Conservation (phyloP, 1,284 basidiomycete species). For the Athelia sp. region DNA sequence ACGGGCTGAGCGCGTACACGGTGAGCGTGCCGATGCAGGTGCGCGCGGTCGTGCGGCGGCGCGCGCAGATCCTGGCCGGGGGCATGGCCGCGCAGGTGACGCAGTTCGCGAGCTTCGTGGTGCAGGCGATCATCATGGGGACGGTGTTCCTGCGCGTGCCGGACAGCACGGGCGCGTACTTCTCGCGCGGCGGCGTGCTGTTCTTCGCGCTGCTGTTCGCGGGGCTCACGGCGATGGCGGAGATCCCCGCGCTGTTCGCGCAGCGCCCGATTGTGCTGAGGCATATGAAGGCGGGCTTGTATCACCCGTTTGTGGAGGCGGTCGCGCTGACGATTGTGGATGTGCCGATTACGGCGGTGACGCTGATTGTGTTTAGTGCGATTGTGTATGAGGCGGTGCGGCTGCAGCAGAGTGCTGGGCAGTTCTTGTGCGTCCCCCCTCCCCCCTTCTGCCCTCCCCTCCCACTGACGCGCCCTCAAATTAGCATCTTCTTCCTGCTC, state of each 20-base stretch:
- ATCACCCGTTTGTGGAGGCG: conserved; percentile 63
- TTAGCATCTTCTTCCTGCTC: conserved; percentile 43
- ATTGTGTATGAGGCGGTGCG: conserved; percentile 66
- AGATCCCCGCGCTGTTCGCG: conserved; percentile 68
- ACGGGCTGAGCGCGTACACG: background rate
- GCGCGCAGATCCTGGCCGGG: conserved; percentile 7
- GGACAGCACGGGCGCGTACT: conserved; percentile 55
- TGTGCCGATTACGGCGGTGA: conserved; percentile 57
- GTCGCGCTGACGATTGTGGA: conserved; percentile 70
- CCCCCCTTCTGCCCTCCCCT: background rate
- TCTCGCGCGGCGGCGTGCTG: conserved; percentile 64
- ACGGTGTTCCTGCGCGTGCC: conserved; percentile 58
- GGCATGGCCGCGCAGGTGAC: conserved; percentile 28
- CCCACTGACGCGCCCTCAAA: background rate
- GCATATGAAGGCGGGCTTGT: conserved; percentile 54
- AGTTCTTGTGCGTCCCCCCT: conserved; percentile 49
- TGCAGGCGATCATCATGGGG: conserved; percentile 60
- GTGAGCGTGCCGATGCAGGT: conserved; percentile 14
- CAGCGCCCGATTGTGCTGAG: conserved; percentile 71
- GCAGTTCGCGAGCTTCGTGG: conserved; percentile 31
- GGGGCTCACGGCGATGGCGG: conserved; percentile 45
- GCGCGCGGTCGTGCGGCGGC: conserved; percentile 6
- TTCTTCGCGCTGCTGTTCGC: conserved; percentile 30
- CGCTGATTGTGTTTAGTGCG: conserved; percentile 43
- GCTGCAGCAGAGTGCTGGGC: conserved; percentile 44